phyloP scores from a whole-genome alignment of 2,329 filamentous ascomycete genomes.

The Cyclaneusma minus region DNA sequence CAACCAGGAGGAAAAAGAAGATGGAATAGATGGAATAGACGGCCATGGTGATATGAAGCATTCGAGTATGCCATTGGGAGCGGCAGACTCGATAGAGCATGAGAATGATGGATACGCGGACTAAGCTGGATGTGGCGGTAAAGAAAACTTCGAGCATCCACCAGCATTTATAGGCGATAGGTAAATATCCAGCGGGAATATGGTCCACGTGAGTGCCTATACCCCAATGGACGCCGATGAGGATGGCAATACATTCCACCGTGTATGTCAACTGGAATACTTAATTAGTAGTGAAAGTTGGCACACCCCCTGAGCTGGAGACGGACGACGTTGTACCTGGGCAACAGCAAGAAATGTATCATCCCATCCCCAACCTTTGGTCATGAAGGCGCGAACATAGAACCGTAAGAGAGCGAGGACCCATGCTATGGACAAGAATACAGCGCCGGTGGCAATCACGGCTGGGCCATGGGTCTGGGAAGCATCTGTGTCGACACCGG shows the following conservation, averaged over 20 bases:
- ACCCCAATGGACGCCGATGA: slow-evolving; percentile 9
- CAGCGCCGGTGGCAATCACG: no score
- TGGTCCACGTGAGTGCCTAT: slow-evolving; percentile 8
- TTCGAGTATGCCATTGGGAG: slow-evolving; percentile 25
- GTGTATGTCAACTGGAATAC: slow-evolving; percentile 10
- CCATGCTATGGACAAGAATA: slow-evolving; percentile 3
- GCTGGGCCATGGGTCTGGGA: no score
- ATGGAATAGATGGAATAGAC: slow-evolving; percentile 27
- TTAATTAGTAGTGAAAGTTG: not conserved
- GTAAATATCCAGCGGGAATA: slow-evolving; percentile 6
- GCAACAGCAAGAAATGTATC: slow-evolving; percentile 10
- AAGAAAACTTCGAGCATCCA: slow-evolving; percentile 42
- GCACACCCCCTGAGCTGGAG: no score
- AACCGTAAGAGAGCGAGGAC: slow-evolving; percentile 11
- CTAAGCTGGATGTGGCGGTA: slow-evolving; percentile 26
- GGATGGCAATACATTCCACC: slow-evolving; percentile 6
- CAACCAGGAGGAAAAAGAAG: slow-evolving; percentile 32
- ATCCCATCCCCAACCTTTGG: slow-evolving; percentile 12
- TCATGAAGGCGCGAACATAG: slow-evolving; percentile 11
- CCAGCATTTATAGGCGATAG: slow-evolving; percentile 21
- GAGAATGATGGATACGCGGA: slow-evolving; percentile 29
- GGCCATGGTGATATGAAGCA: slow-evolving; percentile 30
- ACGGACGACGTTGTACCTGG: slow-evolving; percentile 6
- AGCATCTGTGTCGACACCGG: no score
- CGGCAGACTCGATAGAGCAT: slow-evolving; percentile 36